Evolutionary conservation across 2,329 filamentous ascomycete species (phyloP).

Genomic region (Teratosphaeria gauchensis): DNA sequence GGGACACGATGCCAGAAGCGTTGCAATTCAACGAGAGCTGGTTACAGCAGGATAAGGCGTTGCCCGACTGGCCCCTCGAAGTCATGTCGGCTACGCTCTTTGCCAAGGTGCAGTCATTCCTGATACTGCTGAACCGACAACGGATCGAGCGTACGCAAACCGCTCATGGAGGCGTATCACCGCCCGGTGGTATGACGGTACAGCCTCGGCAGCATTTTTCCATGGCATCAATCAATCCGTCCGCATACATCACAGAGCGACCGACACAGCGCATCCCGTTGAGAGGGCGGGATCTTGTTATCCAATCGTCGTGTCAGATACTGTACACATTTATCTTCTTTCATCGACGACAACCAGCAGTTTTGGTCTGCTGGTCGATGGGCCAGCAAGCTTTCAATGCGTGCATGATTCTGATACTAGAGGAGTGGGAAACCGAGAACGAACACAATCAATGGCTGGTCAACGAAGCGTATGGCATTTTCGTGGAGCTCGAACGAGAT

Average conservation of each 20-base stretch:
- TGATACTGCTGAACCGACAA: conserved; percentile 41
- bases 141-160: conserved; percentile 26
- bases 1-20: conserved; percentile 39
- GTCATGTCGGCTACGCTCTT: conserved; percentile 38
- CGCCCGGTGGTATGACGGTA: conserved; percentile 4
- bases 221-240: conserved; percentile 7
- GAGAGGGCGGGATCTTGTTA: conserved; percentile 32
- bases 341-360: conserved; percentile 32
- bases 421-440: conserved; percentile 35
- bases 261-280: conserved; percentile 18
- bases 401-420: conserved; percentile 39
- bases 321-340: conserved; percentile 40
- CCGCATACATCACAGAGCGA: conserved; percentile 10
- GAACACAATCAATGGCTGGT: conserved; percentile 29
- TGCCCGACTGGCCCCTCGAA: conserved; percentile 40
- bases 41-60: conserved; percentile 27
- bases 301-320: conserved; percentile 33
- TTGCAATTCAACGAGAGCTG: conserved; percentile 40
- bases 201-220: conserved; percentile 3
- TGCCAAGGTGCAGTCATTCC: conserved; percentile 39
- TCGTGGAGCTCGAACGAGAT: conserved; percentile 32
- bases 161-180: conserved; percentile 10
- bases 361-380: conserved; percentile 40
- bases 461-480: conserved; percentile 33
- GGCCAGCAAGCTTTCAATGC: conserved; percentile 43